Evolutionary conservation across 768 basidiomycete species (phyloP).

Genomic region (Tricholoma flavovirens): DNA sequence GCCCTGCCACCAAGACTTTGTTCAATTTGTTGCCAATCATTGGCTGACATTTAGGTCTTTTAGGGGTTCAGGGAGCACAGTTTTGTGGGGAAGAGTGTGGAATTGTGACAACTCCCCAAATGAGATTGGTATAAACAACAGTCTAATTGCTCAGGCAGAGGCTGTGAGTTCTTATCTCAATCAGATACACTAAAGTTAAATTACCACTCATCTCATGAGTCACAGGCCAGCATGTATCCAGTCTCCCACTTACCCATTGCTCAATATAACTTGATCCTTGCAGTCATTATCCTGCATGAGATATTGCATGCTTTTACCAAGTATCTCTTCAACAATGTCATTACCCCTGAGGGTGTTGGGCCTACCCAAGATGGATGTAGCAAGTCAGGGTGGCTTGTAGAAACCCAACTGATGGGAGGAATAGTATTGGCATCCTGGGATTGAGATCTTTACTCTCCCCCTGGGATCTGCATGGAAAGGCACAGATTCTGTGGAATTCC

Average conservation of each 20-base stretch:
- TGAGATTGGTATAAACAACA: not conserved
- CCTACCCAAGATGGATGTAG: not conserved
- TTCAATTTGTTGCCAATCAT: not conserved
- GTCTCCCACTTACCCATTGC: not conserved
- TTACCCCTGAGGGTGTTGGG: conserved; percentile 1
- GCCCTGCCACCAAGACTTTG: not conserved
- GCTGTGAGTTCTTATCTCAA: not conserved
- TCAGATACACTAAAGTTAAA: not conserved
- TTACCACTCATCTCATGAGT: not conserved
- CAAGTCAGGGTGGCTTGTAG: not conserved
- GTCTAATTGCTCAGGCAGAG: not conserved
- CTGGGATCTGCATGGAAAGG: too few relatives aligned
- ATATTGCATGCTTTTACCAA: not conserved
- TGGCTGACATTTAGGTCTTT: not conserved
- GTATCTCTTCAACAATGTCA: not conserved
- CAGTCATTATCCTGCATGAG: not conserved
- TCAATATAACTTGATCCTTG: not conserved
- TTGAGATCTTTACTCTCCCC: too few relatives aligned
- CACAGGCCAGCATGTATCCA: not conserved
- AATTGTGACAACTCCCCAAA: not conserved
- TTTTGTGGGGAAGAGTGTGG: not conserved
- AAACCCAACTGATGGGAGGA: not conserved
- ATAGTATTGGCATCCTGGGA: not conserved
- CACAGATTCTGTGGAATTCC: too few relatives aligned
- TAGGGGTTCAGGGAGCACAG: not conserved